Evolutionary conservation across 164 flowering plant genomes (phyloP).

Genomic region (Buxus sempervirens): DNA sequence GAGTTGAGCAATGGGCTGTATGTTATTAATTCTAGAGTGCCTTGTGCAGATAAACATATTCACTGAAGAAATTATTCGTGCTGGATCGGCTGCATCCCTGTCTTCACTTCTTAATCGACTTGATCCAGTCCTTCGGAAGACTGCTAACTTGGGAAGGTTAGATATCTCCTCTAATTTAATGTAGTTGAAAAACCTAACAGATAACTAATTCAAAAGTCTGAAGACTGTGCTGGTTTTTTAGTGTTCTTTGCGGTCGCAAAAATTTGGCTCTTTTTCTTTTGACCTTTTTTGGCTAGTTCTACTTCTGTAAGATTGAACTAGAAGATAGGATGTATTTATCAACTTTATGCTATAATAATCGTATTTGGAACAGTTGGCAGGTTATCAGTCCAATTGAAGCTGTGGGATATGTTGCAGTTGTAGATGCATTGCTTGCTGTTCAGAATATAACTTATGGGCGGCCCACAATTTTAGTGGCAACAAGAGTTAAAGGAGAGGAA

Average conservation of each 20-base stretch:
- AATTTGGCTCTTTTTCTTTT: neutral
- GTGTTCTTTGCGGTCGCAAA: too few relatives aligned
- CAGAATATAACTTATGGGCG: slow-evolving; percentile 70
- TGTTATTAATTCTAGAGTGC: slow-evolving; percentile 22
- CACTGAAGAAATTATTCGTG: slow-evolving; percentile 95
- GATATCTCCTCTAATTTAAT: slow-evolving; percentile 6
- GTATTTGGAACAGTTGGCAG: slow-evolving; percentile 84
- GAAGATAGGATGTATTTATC: neutral
- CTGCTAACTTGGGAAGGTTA: slow-evolving; percentile 92
- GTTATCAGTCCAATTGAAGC: slow-evolving; percentile 95
- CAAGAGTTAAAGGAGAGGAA: slow-evolving; percentile 91
- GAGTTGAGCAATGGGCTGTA: slow-evolving; percentile 90
- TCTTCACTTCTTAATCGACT: slow-evolving; percentile 89
- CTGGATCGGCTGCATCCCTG: slow-evolving; percentile 96
- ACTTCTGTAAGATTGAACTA: neutral
- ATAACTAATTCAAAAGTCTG: neutral
- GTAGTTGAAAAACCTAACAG: slow-evolving; percentile 8
- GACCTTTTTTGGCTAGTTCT: neutral
- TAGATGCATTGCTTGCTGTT: slow-evolving; percentile 85
- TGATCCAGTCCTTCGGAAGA: slow-evolving; percentile 86
- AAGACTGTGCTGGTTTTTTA: neutral
- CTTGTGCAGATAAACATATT: slow-evolving; percentile 74
- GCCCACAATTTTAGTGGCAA: slow-evolving; percentile 89
- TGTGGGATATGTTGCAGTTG: slow-evolving; percentile 76
- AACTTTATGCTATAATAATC: neutral